phyloP scores from a whole-genome alignment of 2,329 filamentous ascomycete genomes.

The Talaromyces sp. region DNA sequence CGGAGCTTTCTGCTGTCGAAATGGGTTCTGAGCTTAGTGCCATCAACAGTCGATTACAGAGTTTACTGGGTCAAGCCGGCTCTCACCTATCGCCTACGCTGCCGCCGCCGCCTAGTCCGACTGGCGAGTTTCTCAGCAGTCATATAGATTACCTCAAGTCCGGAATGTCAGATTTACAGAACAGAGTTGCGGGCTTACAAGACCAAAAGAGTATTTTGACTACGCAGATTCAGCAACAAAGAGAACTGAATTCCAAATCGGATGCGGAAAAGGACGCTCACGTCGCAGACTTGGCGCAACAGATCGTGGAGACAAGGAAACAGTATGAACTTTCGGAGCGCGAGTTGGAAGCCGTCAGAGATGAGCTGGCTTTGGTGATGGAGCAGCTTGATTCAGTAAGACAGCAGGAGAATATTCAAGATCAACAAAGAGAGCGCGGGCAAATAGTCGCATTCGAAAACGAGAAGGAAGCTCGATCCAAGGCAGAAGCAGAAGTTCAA shows the following conservation, averaged over 20 bases:
- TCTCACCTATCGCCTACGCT: constrained; percentile 46
- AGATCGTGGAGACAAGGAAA: constrained; percentile 60
- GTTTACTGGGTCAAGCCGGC: constrained; percentile 52
- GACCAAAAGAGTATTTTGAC: constrained; percentile 88
- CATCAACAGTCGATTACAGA: constrained; percentile 63
- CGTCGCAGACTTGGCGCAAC: constrained; percentile 44
- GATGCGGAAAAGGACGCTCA: constrained; percentile 58
- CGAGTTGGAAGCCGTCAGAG: constrained; percentile 38
- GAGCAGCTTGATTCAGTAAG: constrained; percentile 44
- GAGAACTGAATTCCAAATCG: constrained; percentile 84
- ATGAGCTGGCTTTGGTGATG: constrained; percentile 42
- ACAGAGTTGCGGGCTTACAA: constrained; percentile 70
- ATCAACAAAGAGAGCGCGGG: constrained; percentile 32
- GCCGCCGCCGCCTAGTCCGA: constrained; percentile 57
- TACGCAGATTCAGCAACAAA: constrained; percentile 91
- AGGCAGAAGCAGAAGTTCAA: constrained; percentile 32
- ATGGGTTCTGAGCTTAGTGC: constrained; percentile 56
- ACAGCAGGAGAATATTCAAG: constrained; percentile 34
- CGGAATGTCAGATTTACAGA: constrained; percentile 75
- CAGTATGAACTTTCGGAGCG: constrained; percentile 56
- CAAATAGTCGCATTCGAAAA: constrained; percentile 29
- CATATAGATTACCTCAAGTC: constrained; percentile 73
- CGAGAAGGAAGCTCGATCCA: constrained; percentile 29
- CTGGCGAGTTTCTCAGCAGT: constrained; percentile 58
- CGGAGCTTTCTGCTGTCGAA: constrained; percentile 31